Base-by-base conservation (phyloP, 305 asterid species). In the Fraxinus latifolia region DNA sequence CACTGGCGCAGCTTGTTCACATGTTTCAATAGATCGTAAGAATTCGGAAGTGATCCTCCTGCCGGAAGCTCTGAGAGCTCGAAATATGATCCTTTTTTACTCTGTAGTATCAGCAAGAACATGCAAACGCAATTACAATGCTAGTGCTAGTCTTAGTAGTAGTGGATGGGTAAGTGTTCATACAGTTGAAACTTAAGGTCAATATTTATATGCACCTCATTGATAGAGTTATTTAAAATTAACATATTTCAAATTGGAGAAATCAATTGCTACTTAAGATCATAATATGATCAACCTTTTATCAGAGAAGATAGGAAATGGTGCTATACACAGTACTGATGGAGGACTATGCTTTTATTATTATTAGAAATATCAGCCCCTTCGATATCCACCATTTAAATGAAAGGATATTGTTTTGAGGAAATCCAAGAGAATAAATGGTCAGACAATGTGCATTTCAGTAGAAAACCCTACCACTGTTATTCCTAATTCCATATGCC, bases 1-100 rank as follows among this genome's bases (percentile, higher is more conserved):
- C 79, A 87, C 44, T 88, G 90, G n/a, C 87, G 93, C 83, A 93
- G 87, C 87, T 88, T 90, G 86, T 90, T 91, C 85, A 90, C 89
- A 84, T 87, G 85, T 84, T 87, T 83, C 83, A 93, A 84, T 62
- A 86, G 74, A 65, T 53, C 14, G 77, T 81, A 85, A 81, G 86
- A 88, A 79, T 85, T 87, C 71, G 78, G 60, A 78, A 71, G 81
- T 55, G 88, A 86, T 78, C 67, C 90, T 75, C 85, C 87, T 31
- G 77, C 83, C 17, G 89, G 89, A 83, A 89, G 88, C 86, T 85
- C 83, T 34, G 87, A 82, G 34, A 90, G 89, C 72, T 88, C 79
- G 60, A 82, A 82, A 77, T 32, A 15, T 60, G 88, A 74, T 81
- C 81, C 90, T 70, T 82, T 82, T 65, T 79, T 44, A 39, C 60